Base-by-base conservation (phyloP, 768 basidiomycete genomes). In the Hemileccinum rubropunctum region DNA sequence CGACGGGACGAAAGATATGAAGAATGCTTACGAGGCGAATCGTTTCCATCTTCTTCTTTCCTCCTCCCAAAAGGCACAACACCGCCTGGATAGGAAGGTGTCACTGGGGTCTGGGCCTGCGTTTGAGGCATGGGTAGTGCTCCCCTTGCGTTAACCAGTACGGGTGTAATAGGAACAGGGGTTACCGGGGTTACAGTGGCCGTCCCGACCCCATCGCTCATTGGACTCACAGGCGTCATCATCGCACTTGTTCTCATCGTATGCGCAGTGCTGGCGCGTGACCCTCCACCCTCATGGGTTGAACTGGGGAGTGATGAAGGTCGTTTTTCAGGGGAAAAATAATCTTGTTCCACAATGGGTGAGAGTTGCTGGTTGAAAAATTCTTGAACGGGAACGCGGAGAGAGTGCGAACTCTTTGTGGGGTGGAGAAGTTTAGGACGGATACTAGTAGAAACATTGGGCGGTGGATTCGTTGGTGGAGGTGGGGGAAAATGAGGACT, bases 331-430 rank as follows among this genome's bases (percentile, higher is more conserved):
- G 81, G 81, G 6, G 82, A 81, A 47, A 81, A 60, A 58, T 84
- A 84, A 47, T 84, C 81, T 55, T 78, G 78, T 65, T 86, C 86
- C 9, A 74, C 75, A 35, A 87, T 86, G 0, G 86, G 84, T 2
- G 84, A 84, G 33, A 86, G 75, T 39, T 77, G 83, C 43, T 58
- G 59, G 43, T 54, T 64, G 45, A 55, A 61, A 28, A 55, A 58
- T 44, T 59, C 69, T 28, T 60, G 63, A 18, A 63, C 46, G 23
- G 76, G 72, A 14, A 73, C 64, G 30, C 72, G 75, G 23, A 79
- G 62, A 14, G 74, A 75, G 35, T 73, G 75, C 9, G 73, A 68
- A 50, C 76, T 76, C 55, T 70, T 66, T 27, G 66, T 58, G 9
- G 61, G 50, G 18, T 64, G 57, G 14, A 64, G 41, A 23, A 72